Evolutionary conservation across 352 stramenopile genomes (phyloP).

Genomic region (Globisporangium okanoganense): DNA sequence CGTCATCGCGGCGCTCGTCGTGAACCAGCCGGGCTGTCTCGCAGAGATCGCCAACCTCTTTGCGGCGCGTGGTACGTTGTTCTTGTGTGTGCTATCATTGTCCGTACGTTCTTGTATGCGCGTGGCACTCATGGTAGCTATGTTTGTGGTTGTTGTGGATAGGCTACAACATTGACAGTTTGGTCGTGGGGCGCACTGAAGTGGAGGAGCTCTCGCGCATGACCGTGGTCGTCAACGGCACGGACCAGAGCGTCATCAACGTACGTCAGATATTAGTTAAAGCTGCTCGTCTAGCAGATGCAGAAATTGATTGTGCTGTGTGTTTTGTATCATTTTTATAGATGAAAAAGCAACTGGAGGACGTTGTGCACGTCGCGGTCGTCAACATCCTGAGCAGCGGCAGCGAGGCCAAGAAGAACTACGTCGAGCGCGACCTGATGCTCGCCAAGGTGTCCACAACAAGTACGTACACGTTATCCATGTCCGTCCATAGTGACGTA

Average conservation of each 20-base stretch:
- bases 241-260: constrained; percentile 74
- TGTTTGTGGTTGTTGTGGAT: constrained; percentile 6
- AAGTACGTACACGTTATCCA: constrained; percentile 32
- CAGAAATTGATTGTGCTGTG: constrained; percentile 3
- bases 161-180: constrained; percentile 86
- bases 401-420: constrained; percentile 63
- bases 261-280: constrained; percentile 29
- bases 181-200: constrained; percentile 83
- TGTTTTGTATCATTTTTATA: constrained; percentile 17
- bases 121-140: background rate
- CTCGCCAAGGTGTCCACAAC: constrained; percentile 82
- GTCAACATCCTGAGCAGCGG: constrained; percentile 83
- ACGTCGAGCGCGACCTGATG: constrained; percentile 86
- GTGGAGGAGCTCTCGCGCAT: constrained; percentile 84
- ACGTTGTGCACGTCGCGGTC: constrained; percentile 83
- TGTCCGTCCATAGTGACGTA: too few relatives aligned
- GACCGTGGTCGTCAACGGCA: constrained; percentile 83
- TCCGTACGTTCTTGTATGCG: background rate
- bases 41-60: constrained; percentile 87
- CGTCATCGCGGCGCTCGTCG: constrained; percentile 79
- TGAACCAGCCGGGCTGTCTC: constrained; percentile 83
- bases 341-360: constrained; percentile 88
- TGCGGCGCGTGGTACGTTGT: constrained; percentile 56
- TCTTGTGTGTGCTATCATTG: background rate
- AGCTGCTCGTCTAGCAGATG: background rate